Base-by-base conservation (phyloP, 2,329 filamentous ascomycete species). In the Bipolaris zeicola region DNA sequence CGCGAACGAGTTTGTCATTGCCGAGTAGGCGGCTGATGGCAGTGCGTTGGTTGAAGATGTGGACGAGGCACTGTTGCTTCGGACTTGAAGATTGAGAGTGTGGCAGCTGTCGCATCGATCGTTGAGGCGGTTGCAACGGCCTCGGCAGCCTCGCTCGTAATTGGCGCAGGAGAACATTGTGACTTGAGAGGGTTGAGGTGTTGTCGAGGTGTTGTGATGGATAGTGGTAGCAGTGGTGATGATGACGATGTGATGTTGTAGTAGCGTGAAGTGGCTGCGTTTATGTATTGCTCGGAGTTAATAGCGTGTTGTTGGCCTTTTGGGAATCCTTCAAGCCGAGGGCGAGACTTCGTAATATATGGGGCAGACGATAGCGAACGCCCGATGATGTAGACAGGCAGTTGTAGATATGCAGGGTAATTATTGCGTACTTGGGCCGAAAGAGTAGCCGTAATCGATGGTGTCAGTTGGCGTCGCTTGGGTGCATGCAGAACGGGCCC, bases 101-200 rank as follows among this genome's bases (percentile, higher is more conserved):
- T 77, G 66, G 62, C 76, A 78, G 55, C 65, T 72, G 14, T 72
- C 67, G 60, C 76, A 78, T 33, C 75, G 75, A 50, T 70, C 75
- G 52, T 68, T 67, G 50, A 68, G 63, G 42, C 60, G 50, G 60
- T 77, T 78, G 73, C 73, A 77, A 54, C 76, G 76, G 51, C 76
- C 76, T 43, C 76, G 73, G 74, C 76, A 78, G 64, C 76, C 76
- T 28, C 76, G 75, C 60, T 78, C 76, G 73, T 78, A 78, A 72
- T 78, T 78, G 70, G 73, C 71, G 64, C 76, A 78, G 41, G 76
- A 78, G 74, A 77, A 77, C 76, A 78, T 78, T 55, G 48, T 73
- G 69, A 42, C 48, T 47, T 62, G 18, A 14, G 10, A 34, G 24
- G 42, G 53, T 34, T 45, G 28, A 48, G 44, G 46, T n/a, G 5